phyloP scores from a whole-genome alignment of 2,329 filamentous ascomycete species.

The Aspergillus pseudoterreus region DNA sequence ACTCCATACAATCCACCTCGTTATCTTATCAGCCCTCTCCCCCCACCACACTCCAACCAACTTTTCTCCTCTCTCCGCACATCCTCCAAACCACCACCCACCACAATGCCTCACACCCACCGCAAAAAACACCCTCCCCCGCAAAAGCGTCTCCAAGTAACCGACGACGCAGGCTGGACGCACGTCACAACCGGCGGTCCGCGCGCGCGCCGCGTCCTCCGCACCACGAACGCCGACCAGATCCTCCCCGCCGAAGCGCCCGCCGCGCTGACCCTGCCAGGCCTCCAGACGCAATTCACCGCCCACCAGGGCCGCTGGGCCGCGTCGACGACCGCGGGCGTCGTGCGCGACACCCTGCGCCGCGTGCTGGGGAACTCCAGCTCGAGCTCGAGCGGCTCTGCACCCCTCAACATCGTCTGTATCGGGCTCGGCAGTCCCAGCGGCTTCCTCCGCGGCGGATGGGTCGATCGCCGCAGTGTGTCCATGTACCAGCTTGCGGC shows the following conservation, averaged over 20 bases:
- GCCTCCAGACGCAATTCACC: constrained; percentile 29
- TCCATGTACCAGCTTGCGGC: constrained; percentile 41
- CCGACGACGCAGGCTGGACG: constrained; percentile 42
- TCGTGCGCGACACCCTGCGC: constrained; percentile 12
- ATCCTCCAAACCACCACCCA: background rate
- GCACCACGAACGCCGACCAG: constrained; percentile 7
- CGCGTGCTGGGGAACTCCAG: background rate
- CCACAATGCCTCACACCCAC: constrained; percentile 33
- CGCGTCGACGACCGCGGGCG: constrained; percentile 25
- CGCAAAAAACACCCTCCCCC: constrained; percentile 20
- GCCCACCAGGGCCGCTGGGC: constrained; percentile 27
- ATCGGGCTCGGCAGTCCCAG: constrained; percentile 41
- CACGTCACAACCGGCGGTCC: constrained; percentile 35
- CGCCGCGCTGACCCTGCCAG: constrained; percentile 24
- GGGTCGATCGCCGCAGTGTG: constrained; percentile 39
- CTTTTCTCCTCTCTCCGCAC: background rate
- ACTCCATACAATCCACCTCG: background rate
- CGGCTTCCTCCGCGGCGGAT: constrained; percentile 39
- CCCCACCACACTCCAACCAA: background rate
- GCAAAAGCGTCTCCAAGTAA: constrained; percentile 35
- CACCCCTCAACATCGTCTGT: constrained; percentile 26
- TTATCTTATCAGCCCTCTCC: background rate
- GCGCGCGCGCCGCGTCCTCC: constrained; percentile 22
- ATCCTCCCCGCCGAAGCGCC: constrained; percentile 37
- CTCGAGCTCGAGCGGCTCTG: too few relatives aligned